Percentiles rank a stretch among this genome's conserved stretches.
These are phyloP conservation scores for Ceratocystis harringtonii DNA, from an alignment of 2,329 filamentous ascomycete species.

Conservation along the genomic window DNA sequence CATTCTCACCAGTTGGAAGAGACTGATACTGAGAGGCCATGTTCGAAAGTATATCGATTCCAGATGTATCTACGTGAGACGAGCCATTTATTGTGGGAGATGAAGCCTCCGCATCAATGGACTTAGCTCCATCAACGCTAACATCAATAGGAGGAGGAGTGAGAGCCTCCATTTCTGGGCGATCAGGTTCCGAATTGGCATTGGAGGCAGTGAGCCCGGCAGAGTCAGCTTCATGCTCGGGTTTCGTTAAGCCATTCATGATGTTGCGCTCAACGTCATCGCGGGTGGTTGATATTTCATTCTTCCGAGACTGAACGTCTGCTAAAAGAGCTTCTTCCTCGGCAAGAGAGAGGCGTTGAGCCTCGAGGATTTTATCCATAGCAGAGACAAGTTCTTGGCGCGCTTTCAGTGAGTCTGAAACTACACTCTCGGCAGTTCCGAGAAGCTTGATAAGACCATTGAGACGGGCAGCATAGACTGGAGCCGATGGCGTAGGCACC, in stretches of 20 bases:
- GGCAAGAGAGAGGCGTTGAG: constrained; percentile 53
- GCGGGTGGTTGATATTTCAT: constrained; percentile 65
- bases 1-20: constrained; percentile 35
- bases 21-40: constrained; percentile 34
- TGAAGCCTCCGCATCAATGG: background rate
- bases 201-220: background rate
- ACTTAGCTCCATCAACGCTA: constrained; percentile 16
- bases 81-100: background rate
- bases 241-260: constrained; percentile 61
- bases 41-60: constrained; percentile 11
- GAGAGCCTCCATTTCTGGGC: constrained; percentile 71
- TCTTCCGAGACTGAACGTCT: constrained; percentile 50
- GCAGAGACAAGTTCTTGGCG: constrained; percentile 62
- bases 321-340: constrained; percentile 53
- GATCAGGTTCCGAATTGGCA: constrained; percentile 40
- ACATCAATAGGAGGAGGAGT: constrained; percentile 55
- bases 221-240: constrained; percentile 28
- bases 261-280: constrained; percentile 82
- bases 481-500: constrained; percentile 57
- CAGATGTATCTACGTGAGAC: background rate
- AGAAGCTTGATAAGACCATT: constrained; percentile 81
- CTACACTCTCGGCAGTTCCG: constrained; percentile 73
- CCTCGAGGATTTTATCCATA: constrained; percentile 66
- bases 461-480: constrained; percentile 80
- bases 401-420: constrained; percentile 79